phyloP scores from a whole-genome alignment of 768 basidiomycete genomes.

The Rhizopogon vinicolor region DNA sequence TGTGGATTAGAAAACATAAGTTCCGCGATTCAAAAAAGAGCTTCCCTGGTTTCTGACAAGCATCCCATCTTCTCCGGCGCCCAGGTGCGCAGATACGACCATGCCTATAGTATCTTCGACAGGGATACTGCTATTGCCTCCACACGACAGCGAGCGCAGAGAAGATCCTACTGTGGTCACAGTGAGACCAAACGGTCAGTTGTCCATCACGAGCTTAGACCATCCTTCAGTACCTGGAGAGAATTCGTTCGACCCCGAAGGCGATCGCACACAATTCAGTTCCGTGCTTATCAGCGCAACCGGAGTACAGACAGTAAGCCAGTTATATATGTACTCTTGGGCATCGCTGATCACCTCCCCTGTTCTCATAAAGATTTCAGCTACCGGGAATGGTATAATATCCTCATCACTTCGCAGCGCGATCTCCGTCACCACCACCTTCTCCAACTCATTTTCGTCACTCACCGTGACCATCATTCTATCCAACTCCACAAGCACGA shows the following conservation, averaged over 20 bases:
- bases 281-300: not conserved
- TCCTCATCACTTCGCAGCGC: not conserved
- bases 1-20: too few species aligned
- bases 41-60: not conserved
- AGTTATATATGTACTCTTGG: not conserved
- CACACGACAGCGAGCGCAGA: not conserved
- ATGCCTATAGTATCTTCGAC: not conserved
- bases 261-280: not conserved
- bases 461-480: not conserved
- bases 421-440: not conserved
- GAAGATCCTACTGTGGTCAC: not conserved
- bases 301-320: not conserved
- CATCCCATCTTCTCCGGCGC: not conserved
- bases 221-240: not conserved
- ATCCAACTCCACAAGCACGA: not conserved
- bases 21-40: not conserved
- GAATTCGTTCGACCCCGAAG: not conserved
- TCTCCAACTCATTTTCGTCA: not conserved
- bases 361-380: slow-evolving; percentile 5
- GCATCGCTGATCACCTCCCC: not conserved
- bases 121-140: not conserved
- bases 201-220: not conserved
- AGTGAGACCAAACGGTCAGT: not conserved
- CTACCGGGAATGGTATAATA: slow-evolving; percentile 3
- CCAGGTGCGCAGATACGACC: not conserved